phyloP scores from a whole-genome alignment of 2,329 filamentous ascomycete genomes.

The Beauveria varroae region DNA sequence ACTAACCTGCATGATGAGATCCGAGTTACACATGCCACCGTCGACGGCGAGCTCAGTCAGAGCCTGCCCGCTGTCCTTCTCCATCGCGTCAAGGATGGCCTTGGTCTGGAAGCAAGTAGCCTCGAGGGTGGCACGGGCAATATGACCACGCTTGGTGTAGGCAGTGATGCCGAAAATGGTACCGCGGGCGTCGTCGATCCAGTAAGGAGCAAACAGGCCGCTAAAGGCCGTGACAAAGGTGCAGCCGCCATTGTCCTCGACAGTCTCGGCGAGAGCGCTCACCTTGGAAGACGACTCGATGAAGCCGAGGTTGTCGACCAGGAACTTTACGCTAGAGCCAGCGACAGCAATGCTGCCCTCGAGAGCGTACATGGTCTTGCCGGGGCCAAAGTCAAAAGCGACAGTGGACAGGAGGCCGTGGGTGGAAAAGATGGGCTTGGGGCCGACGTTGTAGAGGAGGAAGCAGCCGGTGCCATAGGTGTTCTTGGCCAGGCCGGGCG shows the following conservation, averaged over 20 bases:
- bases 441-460: constrained; percentile 73
- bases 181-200: constrained; percentile 75
- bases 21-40: constrained; percentile 74
- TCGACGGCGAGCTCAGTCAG: constrained; percentile 72
- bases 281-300: constrained; percentile 41
- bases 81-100: constrained; percentile 74
- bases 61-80: constrained; percentile 67
- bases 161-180: constrained; percentile 75
- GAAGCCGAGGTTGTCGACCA: constrained; percentile 50
- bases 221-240: constrained; percentile 76
- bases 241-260: constrained; percentile 64
- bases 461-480: constrained; percentile 85
- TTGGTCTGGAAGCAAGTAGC: constrained; percentile 80
- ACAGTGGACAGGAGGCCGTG: constrained; percentile 73
- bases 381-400: constrained; percentile 65
- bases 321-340: constrained; percentile 67
- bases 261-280: constrained; percentile 38
- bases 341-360: constrained; percentile 73
- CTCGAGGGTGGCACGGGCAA: constrained; percentile 72
- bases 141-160: constrained; percentile 68
- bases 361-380: constrained; percentile 63
- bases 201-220: constrained; percentile 75
- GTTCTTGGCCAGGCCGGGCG: constrained; percentile 71
- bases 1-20: constrained; percentile 63
- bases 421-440: constrained; percentile 69